Evolutionary conservation across 202 grass and related monocot genomes (phyloP).

Genomic region (Carex arenaria): DNA sequence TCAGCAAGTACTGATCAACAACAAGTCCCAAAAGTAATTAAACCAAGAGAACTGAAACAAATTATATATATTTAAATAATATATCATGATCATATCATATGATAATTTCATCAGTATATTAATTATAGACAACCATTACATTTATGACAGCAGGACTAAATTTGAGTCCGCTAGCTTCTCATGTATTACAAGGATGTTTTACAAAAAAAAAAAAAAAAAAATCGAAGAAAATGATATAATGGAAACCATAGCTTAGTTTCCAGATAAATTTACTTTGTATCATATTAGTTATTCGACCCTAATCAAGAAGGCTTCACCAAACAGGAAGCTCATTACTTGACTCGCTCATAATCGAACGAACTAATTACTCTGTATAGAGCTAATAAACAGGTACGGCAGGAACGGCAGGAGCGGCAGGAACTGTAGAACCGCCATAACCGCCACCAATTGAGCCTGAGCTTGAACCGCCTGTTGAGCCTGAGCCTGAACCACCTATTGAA

Average conservation of each 20-base stretch:
- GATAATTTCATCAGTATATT: neutral
- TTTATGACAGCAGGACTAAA: neutral
- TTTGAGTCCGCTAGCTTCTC: neutral
- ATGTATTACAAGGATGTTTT: neutral
- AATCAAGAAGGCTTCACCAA: neutral
- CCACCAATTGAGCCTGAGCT: too few relatives aligned
- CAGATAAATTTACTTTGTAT: neutral
- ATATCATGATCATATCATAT: neutral
- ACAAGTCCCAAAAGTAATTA: neutral
- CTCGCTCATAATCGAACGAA: neutral
- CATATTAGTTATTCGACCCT: neutral
- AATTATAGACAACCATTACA: neutral
- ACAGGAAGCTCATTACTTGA: neutral
- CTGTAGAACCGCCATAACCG: too few relatives aligned
- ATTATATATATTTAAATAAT: neutral
- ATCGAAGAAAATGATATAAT: neutral
- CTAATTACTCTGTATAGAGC: neutral
- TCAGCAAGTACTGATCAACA: neutral
- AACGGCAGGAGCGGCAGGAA: too few relatives aligned
- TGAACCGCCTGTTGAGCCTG: too few relatives aligned
- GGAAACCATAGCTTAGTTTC: neutral
- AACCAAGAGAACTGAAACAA: neutral
- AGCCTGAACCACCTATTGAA: too few relatives aligned
- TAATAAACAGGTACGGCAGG: neutral
- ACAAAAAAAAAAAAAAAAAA: neutral